Conservation (phyloP, 192 early-diverging fungal species). For the Entomortierella beljakovae region DNA sequence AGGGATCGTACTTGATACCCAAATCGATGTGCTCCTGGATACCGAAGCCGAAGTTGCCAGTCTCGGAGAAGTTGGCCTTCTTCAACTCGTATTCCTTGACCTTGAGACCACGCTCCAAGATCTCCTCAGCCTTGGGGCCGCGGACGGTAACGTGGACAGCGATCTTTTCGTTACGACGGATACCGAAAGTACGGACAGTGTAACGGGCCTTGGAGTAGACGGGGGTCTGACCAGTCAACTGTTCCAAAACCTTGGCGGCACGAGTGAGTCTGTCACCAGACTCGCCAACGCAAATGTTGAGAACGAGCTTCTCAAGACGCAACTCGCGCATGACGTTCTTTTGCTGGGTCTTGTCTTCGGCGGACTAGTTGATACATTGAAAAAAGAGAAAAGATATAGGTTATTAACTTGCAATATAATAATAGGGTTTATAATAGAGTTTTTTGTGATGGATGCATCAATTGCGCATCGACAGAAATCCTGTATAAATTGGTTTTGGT, state of each 20-base stretch:
- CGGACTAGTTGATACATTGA: constrained; percentile 59
- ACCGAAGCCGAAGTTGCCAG: constrained; percentile 99
- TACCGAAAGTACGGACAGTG: constrained; percentile 99
- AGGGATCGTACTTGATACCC: constrained; percentile 99
- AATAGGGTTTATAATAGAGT: no score
- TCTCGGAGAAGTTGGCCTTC: constrained; percentile 94
- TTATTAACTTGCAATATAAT: no score
- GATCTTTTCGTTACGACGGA: constrained; percentile 99
- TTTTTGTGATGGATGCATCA: no score
- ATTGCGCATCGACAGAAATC: no score
- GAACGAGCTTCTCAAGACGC: constrained; percentile 99
- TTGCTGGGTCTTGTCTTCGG: constrained; percentile 76
- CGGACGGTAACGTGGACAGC: constrained; percentile 99
- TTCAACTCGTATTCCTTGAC: constrained; percentile 99
- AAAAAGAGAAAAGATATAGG: constrained; percentile 15
- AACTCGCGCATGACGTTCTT: constrained; percentile 96
- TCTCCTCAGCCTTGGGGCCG: constrained; percentile 87
- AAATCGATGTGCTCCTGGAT: constrained; percentile 99
- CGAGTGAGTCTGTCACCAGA: constrained; percentile 99
- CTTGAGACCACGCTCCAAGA: constrained; percentile 99
- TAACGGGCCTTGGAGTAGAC: constrained; percentile 99
- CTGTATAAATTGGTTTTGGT: no score
- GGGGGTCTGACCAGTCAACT: constrained; percentile 98
- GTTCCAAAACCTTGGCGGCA: constrained; percentile 99
- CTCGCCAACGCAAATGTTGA: constrained; percentile 99